phyloP scores from a whole-genome alignment of 108 stramenopile genomes.

The Licmophora abbreviata region DNA sequence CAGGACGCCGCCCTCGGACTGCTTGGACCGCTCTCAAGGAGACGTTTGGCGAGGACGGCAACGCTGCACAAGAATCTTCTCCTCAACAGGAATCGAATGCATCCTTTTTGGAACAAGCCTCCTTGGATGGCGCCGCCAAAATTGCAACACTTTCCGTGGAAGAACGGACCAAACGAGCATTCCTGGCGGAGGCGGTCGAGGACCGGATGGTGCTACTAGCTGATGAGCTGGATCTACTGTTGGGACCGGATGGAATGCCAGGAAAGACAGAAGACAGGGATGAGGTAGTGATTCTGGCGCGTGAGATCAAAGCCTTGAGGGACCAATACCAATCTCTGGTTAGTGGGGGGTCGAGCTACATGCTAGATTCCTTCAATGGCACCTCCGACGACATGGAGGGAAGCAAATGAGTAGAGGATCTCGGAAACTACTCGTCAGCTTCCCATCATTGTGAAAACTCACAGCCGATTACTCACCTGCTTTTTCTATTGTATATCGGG shows the following conservation, averaged over 20 bases:
- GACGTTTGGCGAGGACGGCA: no score
- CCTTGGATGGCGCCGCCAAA: slow-evolving; percentile 1
- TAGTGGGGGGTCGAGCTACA: slow-evolving; percentile 28
- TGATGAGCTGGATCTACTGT: slow-evolving; percentile 33
- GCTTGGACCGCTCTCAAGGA: no score
- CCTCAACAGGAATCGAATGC: no score
- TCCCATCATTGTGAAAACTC: no score
- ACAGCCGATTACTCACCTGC: no score
- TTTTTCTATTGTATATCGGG: no score
- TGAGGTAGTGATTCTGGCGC: slow-evolving; percentile 24
- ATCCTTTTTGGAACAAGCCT: slow-evolving; percentile 5
- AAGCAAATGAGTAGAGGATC: no score
- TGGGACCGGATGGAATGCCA: slow-evolving; percentile 15
- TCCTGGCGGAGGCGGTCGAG: slow-evolving; percentile 51
- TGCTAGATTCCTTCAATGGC: no score
- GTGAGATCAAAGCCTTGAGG: slow-evolving; percentile 34
- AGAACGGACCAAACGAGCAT: slow-evolving; percentile 45
- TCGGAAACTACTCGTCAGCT: no score
- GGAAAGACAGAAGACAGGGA: slow-evolving; percentile 12
- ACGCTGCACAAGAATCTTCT: no score
- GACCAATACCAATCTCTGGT: slow-evolving; percentile 44
- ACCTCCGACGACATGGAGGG: no score
- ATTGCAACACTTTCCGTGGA: slow-evolving; percentile 7
- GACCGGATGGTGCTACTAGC: slow-evolving; percentile 37
- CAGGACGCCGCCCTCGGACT: no score